Conservation (phyloP, 495 filamentous ascomycete genomes). For the Penicillium coprophilum region DNA sequence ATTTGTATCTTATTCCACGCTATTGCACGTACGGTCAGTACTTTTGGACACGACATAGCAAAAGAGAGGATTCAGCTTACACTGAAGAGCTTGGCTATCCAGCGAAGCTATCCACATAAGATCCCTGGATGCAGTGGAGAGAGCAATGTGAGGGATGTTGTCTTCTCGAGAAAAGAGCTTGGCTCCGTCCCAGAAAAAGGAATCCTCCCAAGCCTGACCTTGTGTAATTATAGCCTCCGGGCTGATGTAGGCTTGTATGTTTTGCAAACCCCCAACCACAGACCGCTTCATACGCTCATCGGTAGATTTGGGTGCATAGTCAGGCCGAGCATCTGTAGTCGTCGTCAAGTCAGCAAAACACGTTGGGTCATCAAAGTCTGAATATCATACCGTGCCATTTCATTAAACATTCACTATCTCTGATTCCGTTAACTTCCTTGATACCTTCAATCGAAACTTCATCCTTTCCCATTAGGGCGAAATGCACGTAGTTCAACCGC, state of each 20-base stretch:
- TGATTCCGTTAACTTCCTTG: constrained; percentile 49
- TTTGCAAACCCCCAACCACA: constrained; percentile 39
- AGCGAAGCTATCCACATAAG: constrained; percentile 76
- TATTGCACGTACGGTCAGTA: constrained; percentile 29
- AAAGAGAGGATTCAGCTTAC: constrained; percentile 39
- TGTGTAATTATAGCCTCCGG: constrained; percentile 55
- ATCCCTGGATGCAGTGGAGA: constrained; percentile 61
- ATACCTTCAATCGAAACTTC: constrained; percentile 53
- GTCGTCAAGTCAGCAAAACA: background rate
- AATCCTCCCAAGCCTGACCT: constrained; percentile 42
- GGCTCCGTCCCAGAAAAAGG: constrained; percentile 55
- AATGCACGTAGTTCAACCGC: constrained; percentile 51
- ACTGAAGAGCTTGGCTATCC: constrained; percentile 66
- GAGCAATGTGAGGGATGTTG: constrained; percentile 58
- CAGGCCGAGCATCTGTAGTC: constrained; percentile 47
- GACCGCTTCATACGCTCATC: constrained; percentile 52
- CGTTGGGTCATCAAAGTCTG: background rate
- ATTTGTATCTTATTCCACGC: constrained; percentile 73
- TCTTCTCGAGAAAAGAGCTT: constrained; percentile 42
- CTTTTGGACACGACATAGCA: background rate
- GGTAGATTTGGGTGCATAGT: constrained; percentile 48
- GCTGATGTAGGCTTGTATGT: constrained; percentile 47
- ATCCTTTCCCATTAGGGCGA: constrained; percentile 55
- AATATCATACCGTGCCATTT: constrained; percentile 51
- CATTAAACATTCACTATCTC: constrained; percentile 46